A percentile compares a stretch with the other conserved stretches of the same genome.
Evolutionary conservation across 2,329 filamentous ascomycete species (phyloP).

Genomic region (Pseudocercospora musae): DNA sequence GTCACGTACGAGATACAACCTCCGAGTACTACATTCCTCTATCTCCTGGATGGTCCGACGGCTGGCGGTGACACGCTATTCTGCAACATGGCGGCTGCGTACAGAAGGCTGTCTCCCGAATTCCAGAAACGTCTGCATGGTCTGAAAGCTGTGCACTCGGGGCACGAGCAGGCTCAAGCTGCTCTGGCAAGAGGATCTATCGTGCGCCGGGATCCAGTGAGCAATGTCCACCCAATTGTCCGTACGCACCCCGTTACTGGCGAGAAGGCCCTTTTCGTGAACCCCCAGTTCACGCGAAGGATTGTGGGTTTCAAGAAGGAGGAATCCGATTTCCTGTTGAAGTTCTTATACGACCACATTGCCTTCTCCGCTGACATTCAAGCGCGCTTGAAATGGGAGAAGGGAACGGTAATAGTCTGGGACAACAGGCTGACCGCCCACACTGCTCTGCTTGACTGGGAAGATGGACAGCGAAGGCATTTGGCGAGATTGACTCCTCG

Average conservation of each 20-base stretch:
- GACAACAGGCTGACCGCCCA: constrained; percentile 46
- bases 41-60: constrained; percentile 76
- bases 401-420: constrained; percentile 24
- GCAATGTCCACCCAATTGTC: constrained; percentile 71
- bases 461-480: constrained; percentile 72
- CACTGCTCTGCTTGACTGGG: constrained; percentile 78
- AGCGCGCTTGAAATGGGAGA: constrained; percentile 52
- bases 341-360: constrained; percentile 75
- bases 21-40: constrained; percentile 85
- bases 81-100: constrained; percentile 74
- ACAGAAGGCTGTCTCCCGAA: constrained; percentile 71
- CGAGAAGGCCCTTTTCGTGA: constrained; percentile 80
- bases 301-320: constrained; percentile 85
- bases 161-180: constrained; percentile 70
- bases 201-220: constrained; percentile 71
- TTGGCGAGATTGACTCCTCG: constrained; percentile 79
- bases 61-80: constrained; percentile 81
- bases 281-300: constrained; percentile 77
- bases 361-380: constrained; percentile 71
- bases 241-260: constrained; percentile 76
- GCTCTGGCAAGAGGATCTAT: constrained; percentile 66
- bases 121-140: constrained; percentile 80
- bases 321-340: constrained; percentile 73
- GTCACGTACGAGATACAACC: constrained; percentile 86
- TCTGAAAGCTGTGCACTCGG: constrained; percentile 76